Percentiles rank a stretch among this genome's conserved stretches.
These are phyloP conservation scores for Phytophthora meadii DNA, from an alignment of 352 stramenopile species.

Conservation along the genomic window DNA sequence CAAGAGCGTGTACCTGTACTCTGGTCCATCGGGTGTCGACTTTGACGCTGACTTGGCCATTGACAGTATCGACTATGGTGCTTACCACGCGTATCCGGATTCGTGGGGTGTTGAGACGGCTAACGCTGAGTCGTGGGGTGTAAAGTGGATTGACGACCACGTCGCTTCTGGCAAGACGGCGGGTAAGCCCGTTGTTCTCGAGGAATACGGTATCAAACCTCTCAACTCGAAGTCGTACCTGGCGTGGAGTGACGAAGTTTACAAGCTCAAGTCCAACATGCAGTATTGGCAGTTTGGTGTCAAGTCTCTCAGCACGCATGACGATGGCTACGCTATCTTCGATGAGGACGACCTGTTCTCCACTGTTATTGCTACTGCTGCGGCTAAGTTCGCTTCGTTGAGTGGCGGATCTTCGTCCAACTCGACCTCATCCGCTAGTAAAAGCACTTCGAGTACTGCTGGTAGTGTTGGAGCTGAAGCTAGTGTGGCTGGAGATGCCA, in stretches of 20 bases:
- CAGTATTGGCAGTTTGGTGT: constrained; percentile 52
- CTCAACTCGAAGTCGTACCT: constrained; percentile 35
- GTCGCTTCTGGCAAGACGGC: constrained; percentile 26
- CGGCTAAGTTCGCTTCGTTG: constrained; percentile 35
- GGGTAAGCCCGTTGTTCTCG: constrained; percentile 36
- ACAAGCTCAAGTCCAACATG: constrained; percentile 39
- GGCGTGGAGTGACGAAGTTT: constrained; percentile 38
- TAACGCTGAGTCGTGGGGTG: constrained; percentile 34
- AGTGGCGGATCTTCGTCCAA: constrained; percentile 24
- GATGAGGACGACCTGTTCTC: constrained; percentile 29
- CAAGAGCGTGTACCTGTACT: constrained; percentile 47
- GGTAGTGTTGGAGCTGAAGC: constrained; percentile 17
- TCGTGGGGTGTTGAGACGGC: constrained; percentile 36
- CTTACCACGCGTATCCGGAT: constrained; percentile 46
- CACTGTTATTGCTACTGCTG: constrained; percentile 20
- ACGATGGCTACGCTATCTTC: constrained; percentile 36
- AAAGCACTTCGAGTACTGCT: constrained; percentile 2
- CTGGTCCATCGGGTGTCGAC: constrained; percentile 39
- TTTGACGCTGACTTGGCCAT: constrained; percentile 41
- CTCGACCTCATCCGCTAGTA: constrained; percentile 21
- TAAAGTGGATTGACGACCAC: constrained; percentile 45
- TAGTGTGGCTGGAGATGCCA: constrained; percentile 17
- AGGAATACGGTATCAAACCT: constrained; percentile 40
- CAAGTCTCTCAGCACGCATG: constrained; percentile 27
- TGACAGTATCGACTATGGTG: constrained; percentile 38